Percentiles rank a stretch among this genome's conserved stretches.
Evolutionary conservation across 192 early-diverging fungal genomes (phyloP).

Genomic region (Linnemannia hyalina): DNA sequence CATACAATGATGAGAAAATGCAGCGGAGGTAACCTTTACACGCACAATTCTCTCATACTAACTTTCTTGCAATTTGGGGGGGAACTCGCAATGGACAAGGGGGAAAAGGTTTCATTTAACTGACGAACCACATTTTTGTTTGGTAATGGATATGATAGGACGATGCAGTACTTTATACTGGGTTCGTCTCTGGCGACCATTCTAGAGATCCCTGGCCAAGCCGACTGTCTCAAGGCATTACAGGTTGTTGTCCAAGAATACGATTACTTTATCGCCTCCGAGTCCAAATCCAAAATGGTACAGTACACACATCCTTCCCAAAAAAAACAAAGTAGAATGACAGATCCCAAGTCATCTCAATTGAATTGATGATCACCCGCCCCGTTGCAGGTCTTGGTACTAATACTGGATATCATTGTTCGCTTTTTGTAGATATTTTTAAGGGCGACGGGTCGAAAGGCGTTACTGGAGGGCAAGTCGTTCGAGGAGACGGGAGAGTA

Average conservation of each 20-base stretch:
- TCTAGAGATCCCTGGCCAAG: slow-evolving; percentile 28
- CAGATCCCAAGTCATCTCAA: too few species aligned
- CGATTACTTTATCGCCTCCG: slow-evolving; percentile 32
- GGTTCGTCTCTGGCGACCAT: slow-evolving; percentile 38
- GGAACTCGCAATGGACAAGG: too few species aligned
- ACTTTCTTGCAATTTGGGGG: too few species aligned
- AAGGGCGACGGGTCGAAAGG: slow-evolving; percentile 24
- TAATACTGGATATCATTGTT: neutral
- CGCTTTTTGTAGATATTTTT: slow-evolving; percentile 35
- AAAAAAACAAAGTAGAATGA: neutral
- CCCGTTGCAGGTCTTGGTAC: neutral
- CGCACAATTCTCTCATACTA: too few species aligned
- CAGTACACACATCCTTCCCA: neutral
- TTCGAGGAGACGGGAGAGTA: slow-evolving; percentile 48
- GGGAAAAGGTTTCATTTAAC: too few species aligned
- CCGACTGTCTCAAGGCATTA: slow-evolving; percentile 28
- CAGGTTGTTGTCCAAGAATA: slow-evolving; percentile 37
- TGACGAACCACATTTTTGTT: too few species aligned
- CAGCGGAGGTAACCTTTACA: slow-evolving; percentile 35
- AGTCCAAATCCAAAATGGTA: slow-evolving; percentile 44
- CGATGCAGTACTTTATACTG: slow-evolving; percentile 44
- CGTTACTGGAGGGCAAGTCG: slow-evolving; percentile 19
- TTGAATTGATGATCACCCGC: neutral
- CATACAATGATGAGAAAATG: slow-evolving; percentile 33
- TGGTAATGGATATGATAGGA: slow-evolving; percentile 11